phyloP scores from a whole-genome alignment of 192 early-diverging fungal species.

The Coemansia aciculifera region DNA sequence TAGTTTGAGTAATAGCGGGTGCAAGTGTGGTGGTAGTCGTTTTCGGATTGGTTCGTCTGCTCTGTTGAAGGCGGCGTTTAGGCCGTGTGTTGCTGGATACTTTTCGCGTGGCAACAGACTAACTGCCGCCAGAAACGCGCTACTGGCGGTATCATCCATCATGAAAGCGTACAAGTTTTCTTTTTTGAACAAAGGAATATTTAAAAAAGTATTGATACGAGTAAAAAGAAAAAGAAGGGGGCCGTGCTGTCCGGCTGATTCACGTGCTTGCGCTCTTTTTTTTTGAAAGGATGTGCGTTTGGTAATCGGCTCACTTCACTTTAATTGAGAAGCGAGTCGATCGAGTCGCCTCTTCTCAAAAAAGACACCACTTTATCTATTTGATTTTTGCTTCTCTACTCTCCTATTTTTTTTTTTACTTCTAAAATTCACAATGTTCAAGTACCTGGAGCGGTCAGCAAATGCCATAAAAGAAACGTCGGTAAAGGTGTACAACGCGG shows the following conservation, averaged over 20 bases:
- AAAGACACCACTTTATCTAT: not conserved
- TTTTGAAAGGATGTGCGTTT: not conserved
- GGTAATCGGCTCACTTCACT: not conserved
- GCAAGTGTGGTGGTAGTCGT: slow-evolving; percentile 41
- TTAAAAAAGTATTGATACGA: slow-evolving; percentile 7
- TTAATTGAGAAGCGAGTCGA: not conserved
- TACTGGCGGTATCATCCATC: slow-evolving; percentile 16
- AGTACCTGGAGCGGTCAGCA: slow-evolving; percentile 42
- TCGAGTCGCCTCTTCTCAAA: not conserved
- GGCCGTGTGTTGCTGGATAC: slow-evolving; percentile 35
- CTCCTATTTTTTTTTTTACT: not conserved
- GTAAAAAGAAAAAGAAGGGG: not conserved
- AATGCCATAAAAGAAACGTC: slow-evolving; percentile 27
- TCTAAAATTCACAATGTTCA: slow-evolving; percentile 9
- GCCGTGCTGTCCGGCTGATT: not conserved
- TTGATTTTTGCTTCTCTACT: not conserved
- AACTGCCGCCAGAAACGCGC: slow-evolving; percentile 36
- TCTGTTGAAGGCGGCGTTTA: slow-evolving; percentile 14
- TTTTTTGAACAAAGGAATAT: slow-evolving; percentile 2
- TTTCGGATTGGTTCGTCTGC: not conserved
- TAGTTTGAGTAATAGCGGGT: slow-evolving; percentile 30
- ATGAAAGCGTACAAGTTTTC: not conserved
- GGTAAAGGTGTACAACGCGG: slow-evolving; percentile 31
- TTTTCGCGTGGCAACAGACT: slow-evolving; percentile 32
- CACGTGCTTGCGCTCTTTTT: not conserved